Evolutionary conservation across 2,329 filamentous ascomycete genomes (phyloP).

Genomic region (Emmonsiellopsis sp.): DNA sequence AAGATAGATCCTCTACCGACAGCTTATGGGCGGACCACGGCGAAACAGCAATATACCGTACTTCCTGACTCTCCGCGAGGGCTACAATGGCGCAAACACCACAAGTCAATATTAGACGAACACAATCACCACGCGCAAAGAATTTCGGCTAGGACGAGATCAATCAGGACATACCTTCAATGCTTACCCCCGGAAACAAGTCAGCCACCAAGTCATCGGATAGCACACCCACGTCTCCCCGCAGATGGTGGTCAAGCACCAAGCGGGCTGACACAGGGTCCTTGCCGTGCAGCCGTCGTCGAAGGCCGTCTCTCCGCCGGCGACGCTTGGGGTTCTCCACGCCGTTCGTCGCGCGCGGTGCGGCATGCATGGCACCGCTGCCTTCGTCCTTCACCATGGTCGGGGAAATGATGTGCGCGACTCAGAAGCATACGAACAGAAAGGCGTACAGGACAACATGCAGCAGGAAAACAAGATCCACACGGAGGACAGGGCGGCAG

Average conservation of each 20-base stretch:
- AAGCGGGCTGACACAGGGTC: slow-evolving; percentile 69
- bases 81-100: neutral
- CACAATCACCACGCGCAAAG: neutral
- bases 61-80: slow-evolving; percentile 21
- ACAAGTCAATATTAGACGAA: neutral
- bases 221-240: slow-evolving; percentile 74
- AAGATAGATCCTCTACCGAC: slow-evolving; percentile 54
- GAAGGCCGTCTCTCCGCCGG: slow-evolving; percentile 33
- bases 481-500: neutral
- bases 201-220: slow-evolving; percentile 79
- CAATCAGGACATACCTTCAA: slow-evolving; percentile 37
- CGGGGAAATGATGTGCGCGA: neutral
- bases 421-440: neutral
- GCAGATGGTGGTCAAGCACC: slow-evolving; percentile 75
- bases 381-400: slow-evolving; percentile 2
- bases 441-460: neutral
- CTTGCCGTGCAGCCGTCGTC: slow-evolving; percentile 49
- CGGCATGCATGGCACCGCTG: slow-evolving; percentile 33
- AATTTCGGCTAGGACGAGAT: neutral
- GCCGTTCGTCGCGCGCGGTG: slow-evolving; percentile 24
- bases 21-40: slow-evolving; percentile 34
- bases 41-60: slow-evolving; percentile 38
- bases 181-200: slow-evolving; percentile 56
- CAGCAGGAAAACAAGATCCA: neutral
- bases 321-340: slow-evolving; percentile 42